phyloP scores from a whole-genome alignment of 768 basidiomycete genomes.

The Pleurotus citrinopileatus region DNA sequence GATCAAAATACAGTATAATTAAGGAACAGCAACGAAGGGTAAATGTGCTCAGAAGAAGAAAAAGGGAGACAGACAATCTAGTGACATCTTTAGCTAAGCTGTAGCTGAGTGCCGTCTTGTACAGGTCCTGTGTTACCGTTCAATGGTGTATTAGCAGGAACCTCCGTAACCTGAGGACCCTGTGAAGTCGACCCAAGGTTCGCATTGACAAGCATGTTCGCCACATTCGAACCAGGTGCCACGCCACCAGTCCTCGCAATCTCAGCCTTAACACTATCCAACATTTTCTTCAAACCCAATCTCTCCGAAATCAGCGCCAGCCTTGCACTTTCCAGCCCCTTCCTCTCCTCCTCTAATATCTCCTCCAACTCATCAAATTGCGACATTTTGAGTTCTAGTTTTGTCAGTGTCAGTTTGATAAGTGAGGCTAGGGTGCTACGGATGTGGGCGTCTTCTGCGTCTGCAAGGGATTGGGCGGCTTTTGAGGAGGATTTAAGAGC shows the following conservation, averaged over 20 bases:
- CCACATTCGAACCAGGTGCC: constrained; percentile 29
- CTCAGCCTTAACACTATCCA: constrained; percentile 67
- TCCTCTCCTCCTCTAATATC: constrained; percentile 86
- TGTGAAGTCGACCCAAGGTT: constrained; percentile 58
- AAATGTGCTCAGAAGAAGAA: not conserved
- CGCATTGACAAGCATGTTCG: constrained; percentile 27
- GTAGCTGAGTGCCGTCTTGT: constrained; percentile 50
- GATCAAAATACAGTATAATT: not conserved
- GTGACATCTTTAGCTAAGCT: constrained; percentile 33
- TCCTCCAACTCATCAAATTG: constrained; percentile 96
- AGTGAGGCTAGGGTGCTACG: constrained; percentile 75
- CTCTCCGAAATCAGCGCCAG: constrained; percentile 81
- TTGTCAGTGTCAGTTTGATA: constrained; percentile 80
- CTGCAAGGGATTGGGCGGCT: constrained; percentile 77
- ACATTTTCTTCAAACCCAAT: constrained; percentile 62
- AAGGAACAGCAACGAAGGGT: not conserved
- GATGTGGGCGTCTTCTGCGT: constrained; percentile 81
- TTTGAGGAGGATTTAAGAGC: constrained; percentile 89
- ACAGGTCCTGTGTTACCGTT: constrained; percentile 57
- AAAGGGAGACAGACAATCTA: constrained; percentile 4
- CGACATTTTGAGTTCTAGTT: constrained; percentile 91
- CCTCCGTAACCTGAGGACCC: constrained; percentile 55
- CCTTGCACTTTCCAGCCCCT: constrained; percentile 78
- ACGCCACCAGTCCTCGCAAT: constrained; percentile 43
- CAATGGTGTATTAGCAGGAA: constrained; percentile 38